These are phyloP conservation scores for Craterostigma plantagineum DNA, from an alignment of 257 asterid species.

Conservation along the genomic window DNA sequence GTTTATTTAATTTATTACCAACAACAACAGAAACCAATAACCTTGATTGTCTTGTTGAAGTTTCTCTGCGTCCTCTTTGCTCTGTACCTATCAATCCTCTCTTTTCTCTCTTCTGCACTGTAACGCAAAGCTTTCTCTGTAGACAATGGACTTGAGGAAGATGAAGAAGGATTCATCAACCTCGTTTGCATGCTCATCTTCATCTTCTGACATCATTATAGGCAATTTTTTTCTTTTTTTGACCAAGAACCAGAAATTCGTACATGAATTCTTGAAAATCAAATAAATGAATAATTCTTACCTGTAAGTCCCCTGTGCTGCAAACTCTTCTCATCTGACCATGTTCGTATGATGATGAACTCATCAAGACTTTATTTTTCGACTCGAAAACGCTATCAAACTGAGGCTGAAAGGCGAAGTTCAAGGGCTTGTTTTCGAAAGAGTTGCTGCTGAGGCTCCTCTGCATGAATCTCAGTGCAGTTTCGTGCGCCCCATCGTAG, in stretches of 20 bases:
- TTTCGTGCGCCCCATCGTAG: slow-evolving; percentile 13
- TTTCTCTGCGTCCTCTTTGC: slow-evolving; percentile 74
- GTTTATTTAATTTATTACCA: too few species aligned
- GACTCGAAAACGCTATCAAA: slow-evolving; percentile 31
- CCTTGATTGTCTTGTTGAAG: slow-evolving; percentile 85
- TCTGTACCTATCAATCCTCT: slow-evolving; percentile 59
- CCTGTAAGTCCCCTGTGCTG: slow-evolving; percentile 85
- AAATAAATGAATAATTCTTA: slow-evolving; percentile 7
- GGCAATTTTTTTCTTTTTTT: too few species aligned
- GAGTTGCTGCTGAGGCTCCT: slow-evolving; percentile 62
- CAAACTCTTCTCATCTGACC: slow-evolving; percentile 70
- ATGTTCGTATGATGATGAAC: too few species aligned
- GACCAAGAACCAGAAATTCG: neutral
- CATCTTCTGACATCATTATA: slow-evolving; percentile 19
- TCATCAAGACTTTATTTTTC: slow-evolving; percentile 25
- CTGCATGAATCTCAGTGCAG: slow-evolving; percentile 50
- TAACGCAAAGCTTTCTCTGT: slow-evolving; percentile 42
- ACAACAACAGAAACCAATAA: too few species aligned
- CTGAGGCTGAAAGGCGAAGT: slow-evolving; percentile 20
- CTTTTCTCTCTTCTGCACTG: slow-evolving; percentile 65
- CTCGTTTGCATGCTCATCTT: slow-evolving; percentile 16
- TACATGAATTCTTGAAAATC: neutral
- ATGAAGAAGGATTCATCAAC: slow-evolving; percentile 2
- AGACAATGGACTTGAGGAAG: slow-evolving; percentile 49
- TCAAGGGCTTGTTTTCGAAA: slow-evolving; percentile 18